Evolutionary conservation across 1,139 yeast species (phyloP), one percentile per base, ranked within the genome.

Genomic region (Blastobotrys proliferans): DNA sequence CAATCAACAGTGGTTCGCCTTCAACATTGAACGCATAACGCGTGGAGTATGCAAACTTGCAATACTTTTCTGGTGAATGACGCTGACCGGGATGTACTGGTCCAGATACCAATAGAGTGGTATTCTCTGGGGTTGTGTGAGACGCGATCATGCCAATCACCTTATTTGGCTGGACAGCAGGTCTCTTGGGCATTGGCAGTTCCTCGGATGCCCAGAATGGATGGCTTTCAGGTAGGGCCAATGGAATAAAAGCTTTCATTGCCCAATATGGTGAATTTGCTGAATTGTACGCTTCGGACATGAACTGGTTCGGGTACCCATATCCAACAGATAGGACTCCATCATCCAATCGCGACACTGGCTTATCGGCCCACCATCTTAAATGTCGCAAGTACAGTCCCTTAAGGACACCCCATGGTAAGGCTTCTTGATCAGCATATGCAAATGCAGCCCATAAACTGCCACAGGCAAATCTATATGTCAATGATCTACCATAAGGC

Each of bases 211-310:
- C 32, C 55, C 55, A 52, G 46, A 52, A 52, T 3, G 55, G 55
- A 44, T 60, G 65, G 26, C 32, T 49, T 40, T 25, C 48, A 4
- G 53, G 54, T n/a, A 52, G 47, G 1, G 48, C 45, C 32, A 52
- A 27, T 11, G 60, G 57, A 38, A 57, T 46, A 40, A 59, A 58
- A 17, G 53, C 55, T 47, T 61, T 61, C 22, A 59, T 48, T 2
- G 60, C 55, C 66, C 66, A 61, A 43, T 61, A 61, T 10, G 66
- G 64, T 11, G 66, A 61, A 35, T 59, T 59, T 1, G 63, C 56
- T 1, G 64, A 60, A 38, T 60, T 61, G 48, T 61, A 61, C 9
- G 53, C 26, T 28, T 62, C 66, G 20, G 60, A 52, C 55, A 62
- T 53, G 37, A 58, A 51, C 6, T 46, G 45, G 45, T 62, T 61